A percentile compares a stretch with the other conserved stretches of the same genome.
Evolutionary conservation across 257 asterid genomes (phyloP).

Genomic region (Nicotiana sylvestris): DNA sequence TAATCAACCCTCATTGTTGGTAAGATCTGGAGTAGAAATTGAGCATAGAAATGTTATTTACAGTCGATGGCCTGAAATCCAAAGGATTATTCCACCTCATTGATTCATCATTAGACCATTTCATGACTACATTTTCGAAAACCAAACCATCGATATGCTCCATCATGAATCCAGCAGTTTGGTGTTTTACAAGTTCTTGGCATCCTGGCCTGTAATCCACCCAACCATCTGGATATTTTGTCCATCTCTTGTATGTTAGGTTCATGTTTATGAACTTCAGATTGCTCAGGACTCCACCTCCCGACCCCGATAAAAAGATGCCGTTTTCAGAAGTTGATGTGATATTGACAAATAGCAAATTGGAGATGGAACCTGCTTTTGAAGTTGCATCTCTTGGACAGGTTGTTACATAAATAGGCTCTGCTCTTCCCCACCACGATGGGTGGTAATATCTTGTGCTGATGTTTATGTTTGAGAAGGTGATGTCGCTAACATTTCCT

Average conservation of each 20-base stretch:
- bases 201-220: slow-evolving; percentile 92
- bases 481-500: slow-evolving; percentile 76
- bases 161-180: slow-evolving; percentile 83
- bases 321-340: slow-evolving; percentile 82
- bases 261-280: slow-evolving; percentile 58
- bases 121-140: slow-evolving; percentile 59
- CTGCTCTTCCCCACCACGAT: slow-evolving; percentile 99
- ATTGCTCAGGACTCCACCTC: slow-evolving; percentile 56
- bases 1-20: slow-evolving; percentile 18
- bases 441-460: slow-evolving; percentile 82
- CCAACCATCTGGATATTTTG: slow-evolving; percentile 54
- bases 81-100: slow-evolving; percentile 80
- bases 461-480: slow-evolving; percentile 81
- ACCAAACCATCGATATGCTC: slow-evolving; percentile 76
- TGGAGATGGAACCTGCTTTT: slow-evolving; percentile 65
- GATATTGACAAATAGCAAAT: slow-evolving; percentile 65
- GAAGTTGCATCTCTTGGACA: slow-evolving; percentile 65
- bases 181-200: slow-evolving; percentile 69
- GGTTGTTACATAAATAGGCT: slow-evolving; percentile 76
- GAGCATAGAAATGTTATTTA: slow-evolving; percentile 52
- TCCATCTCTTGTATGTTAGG: slow-evolving; percentile 76
- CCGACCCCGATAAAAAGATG: slow-evolving; percentile 72
- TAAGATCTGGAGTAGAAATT: slow-evolving; percentile 58
- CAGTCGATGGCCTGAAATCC: slow-evolving; percentile 77
- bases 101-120: slow-evolving; percentile 52